Percentiles rank a stretch among this genome's conserved stretches.
Conservation (phyloP, 2,329 filamentous ascomycete species). For the Chrysoporthe cubensis region DNA sequence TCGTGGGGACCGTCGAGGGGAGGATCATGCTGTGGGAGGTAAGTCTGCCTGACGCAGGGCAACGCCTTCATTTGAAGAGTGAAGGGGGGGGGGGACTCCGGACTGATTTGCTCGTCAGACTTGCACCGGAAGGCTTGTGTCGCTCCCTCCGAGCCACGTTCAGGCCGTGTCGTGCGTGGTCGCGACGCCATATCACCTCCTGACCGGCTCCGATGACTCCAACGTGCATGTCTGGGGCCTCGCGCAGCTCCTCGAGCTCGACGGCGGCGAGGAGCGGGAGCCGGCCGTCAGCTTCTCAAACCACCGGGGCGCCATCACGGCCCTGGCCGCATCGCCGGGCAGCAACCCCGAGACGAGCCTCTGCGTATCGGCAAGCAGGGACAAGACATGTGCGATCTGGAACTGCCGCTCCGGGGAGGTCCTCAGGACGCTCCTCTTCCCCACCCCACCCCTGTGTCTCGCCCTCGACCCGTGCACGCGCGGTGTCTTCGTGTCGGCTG, state of each 20-base stretch:
- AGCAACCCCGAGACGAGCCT: slow-evolving; percentile 73
- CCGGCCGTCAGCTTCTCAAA: slow-evolving; percentile 79
- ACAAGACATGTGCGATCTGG: slow-evolving; percentile 92
- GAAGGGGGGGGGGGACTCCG: neutral
- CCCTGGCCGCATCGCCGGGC: slow-evolving; percentile 66
- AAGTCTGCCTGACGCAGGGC: slow-evolving; percentile 30
- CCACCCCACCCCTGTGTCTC: slow-evolving; percentile 71
- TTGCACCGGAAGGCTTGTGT: slow-evolving; percentile 75
- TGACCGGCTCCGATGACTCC: slow-evolving; percentile 83
- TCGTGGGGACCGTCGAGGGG: slow-evolving; percentile 83
- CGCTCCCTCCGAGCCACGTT: slow-evolving; percentile 77
- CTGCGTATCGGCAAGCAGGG: slow-evolving; percentile 80
- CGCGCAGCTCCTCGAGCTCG: slow-evolving; percentile 68
- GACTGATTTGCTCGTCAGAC: slow-evolving; percentile 50
- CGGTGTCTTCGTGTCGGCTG: slow-evolving; percentile 79
- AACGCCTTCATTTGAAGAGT: neutral
- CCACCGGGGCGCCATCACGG: slow-evolving; percentile 75
- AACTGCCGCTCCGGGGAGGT: slow-evolving; percentile 80
- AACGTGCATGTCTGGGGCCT: slow-evolving; percentile 93
- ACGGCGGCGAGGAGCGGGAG: slow-evolving; percentile 60
- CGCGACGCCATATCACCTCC: slow-evolving; percentile 71
- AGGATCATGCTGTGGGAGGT: slow-evolving; percentile 94
- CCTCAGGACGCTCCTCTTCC: slow-evolving; percentile 81
- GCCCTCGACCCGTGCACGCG: slow-evolving; percentile 82
- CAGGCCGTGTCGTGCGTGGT: slow-evolving; percentile 79